These are phyloP conservation scores for Pseudogymnoascus destructans DNA, from an alignment of 2,329 filamentous ascomycete species.

Conservation along the genomic window DNA sequence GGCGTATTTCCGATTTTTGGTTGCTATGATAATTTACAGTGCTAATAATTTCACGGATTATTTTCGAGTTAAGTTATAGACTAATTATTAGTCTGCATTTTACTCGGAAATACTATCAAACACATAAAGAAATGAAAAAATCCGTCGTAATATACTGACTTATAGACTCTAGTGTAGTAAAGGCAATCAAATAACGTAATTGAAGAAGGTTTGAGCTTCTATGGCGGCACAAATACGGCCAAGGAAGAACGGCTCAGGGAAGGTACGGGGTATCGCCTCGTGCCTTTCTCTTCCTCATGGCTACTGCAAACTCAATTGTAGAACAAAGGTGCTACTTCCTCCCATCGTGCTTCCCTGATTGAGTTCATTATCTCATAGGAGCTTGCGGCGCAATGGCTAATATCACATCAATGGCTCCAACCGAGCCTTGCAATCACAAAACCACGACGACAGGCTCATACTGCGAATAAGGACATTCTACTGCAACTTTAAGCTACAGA, in stretches of 20 bases:
- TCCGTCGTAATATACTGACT: neutral
- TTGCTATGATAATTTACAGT: neutral
- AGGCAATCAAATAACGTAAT: neutral
- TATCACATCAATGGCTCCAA: neutral
- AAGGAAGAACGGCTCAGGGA: neutral
- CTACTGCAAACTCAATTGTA: neutral
- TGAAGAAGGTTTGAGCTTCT: neutral
- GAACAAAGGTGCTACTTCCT: neutral
- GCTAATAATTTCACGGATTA: neutral
- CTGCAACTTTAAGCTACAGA: slow-evolving; percentile 7
- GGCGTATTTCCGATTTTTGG: neutral
- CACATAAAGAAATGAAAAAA: neutral
- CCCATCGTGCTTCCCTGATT: neutral
- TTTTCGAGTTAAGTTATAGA: neutral
- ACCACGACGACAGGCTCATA: neutral
- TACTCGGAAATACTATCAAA: neutral
- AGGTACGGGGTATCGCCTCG: neutral
- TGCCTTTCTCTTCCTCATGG: neutral
- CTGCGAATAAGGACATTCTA: slow-evolving; percentile 5
- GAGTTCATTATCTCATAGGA: neutral
- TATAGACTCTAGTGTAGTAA: neutral
- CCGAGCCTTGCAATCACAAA: neutral
- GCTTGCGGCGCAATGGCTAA: too few relatives aligned
- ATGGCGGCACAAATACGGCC: too few relatives aligned
- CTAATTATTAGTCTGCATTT: neutral